A percentile compares a stretch with the other conserved stretches of the same genome.
These are phyloP conservation scores for Pythium dissimile DNA, from an alignment of 352 stramenopile genomes.

Conservation along the genomic window DNA sequence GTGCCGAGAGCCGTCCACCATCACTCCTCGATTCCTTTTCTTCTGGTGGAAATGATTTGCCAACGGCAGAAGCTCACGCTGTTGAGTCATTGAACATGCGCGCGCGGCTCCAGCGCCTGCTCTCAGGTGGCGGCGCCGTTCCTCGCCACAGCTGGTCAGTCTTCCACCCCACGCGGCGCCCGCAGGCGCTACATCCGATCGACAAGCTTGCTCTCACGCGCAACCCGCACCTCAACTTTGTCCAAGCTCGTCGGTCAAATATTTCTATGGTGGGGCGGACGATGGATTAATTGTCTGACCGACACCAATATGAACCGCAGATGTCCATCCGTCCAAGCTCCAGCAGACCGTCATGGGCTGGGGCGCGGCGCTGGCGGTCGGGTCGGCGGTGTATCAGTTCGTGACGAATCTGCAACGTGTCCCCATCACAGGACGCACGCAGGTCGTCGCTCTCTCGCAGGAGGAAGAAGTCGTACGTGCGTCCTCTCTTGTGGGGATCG, in stretches of 20 bases:
- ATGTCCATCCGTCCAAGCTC: slow-evolving; percentile 46
- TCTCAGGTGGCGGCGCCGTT: neutral
- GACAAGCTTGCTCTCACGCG: neutral
- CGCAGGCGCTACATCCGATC: slow-evolving; percentile 1
- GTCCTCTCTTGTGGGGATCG: neutral
- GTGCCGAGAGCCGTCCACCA: no score
- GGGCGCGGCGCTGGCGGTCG: slow-evolving; percentile 34
- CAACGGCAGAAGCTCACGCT: no score
- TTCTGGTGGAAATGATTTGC: neutral
- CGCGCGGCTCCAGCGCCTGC: neutral
- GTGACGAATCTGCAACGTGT: slow-evolving; percentile 65
- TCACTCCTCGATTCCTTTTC: neutral
- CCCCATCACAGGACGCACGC: slow-evolving; percentile 58
- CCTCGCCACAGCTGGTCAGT: slow-evolving; percentile 14
- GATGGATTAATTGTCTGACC: no score
- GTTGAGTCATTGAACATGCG: no score
- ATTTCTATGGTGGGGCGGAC: neutral
- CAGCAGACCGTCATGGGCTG: slow-evolving; percentile 38
- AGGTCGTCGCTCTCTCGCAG: slow-evolving; percentile 59
- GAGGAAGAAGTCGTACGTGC: slow-evolving; percentile 59
- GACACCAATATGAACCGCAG: no score
- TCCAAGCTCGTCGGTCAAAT: slow-evolving; percentile 31
- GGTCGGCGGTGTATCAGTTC: slow-evolving; percentile 60
- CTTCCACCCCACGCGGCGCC: slow-evolving; percentile 3
- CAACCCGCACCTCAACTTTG: slow-evolving; percentile 3